Percentiles rank a stretch among this genome's conserved stretches.
phyloP scores from a whole-genome alignment of 169 alveolate genomes.

The Miamiensis avidus region DNA sequence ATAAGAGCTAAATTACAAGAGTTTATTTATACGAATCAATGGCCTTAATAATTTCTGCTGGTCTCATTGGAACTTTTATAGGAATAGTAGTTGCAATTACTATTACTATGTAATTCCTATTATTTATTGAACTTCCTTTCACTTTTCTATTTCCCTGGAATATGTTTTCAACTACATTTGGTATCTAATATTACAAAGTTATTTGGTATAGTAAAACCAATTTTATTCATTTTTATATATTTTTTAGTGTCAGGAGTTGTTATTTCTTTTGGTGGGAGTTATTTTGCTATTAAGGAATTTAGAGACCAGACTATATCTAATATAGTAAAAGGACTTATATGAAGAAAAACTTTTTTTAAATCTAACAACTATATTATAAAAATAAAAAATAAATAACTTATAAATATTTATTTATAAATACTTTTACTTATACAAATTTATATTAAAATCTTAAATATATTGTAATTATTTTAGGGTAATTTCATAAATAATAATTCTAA shows the following conservation, averaged over 20 bases:
- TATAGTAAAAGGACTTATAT: constrained; percentile 50
- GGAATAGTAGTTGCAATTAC: constrained; percentile 78
- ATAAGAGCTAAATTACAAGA: constrained; percentile 64
- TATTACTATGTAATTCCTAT: constrained; percentile 75
- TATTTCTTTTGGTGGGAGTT: constrained; percentile 69
- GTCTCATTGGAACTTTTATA: constrained; percentile 77
- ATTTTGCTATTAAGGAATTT: constrained; percentile 69
- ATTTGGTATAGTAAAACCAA: no score
- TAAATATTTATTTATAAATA: no score
- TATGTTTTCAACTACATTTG: constrained; percentile 56
- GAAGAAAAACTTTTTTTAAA: not conserved
- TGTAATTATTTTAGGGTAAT: no score
- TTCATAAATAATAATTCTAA: no score
- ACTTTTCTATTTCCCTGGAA: constrained; percentile 63
- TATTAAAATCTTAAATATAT: not conserved
- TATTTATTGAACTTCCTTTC: constrained; percentile 84
- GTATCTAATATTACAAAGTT: no score
- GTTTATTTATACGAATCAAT: constrained; percentile 81
- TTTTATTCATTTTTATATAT: no score
- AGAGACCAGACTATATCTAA: constrained; percentile 56
- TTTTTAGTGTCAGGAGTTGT: constrained; percentile 47
- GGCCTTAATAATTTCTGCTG: constrained; percentile 68
- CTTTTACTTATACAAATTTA: not conserved
- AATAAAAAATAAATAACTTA: not conserved
- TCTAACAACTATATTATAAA: not conserved